Evolutionary conservation across 2,329 filamentous ascomycete species (phyloP), one percentile per base, ranked within the genome.

Genomic region (Aspergillus felis): DNA sequence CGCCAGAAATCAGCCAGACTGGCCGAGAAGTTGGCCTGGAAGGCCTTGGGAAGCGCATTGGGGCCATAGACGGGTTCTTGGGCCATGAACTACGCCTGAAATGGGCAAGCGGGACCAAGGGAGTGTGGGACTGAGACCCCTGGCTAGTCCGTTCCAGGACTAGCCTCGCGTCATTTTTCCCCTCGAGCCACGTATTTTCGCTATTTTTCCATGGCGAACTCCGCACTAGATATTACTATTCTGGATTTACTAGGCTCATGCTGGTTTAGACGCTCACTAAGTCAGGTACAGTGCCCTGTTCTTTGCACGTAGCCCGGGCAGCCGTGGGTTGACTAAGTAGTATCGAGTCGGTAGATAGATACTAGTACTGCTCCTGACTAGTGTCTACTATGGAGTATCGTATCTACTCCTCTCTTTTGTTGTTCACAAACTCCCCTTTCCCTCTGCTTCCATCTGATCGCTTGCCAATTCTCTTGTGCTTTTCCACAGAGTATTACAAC

Each of bases 91-190:
- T 27, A 47, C 5, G 14, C 22, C 22, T 3, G 27, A 14, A 14
- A 25, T 2, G 22, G 24, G 44, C 2, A 47, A 27, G 44, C 24
- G 14, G 5, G 5, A 3, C 32, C 32, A 14, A 35, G 9, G 8
- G 8, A 4, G 17, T 17, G 20, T 24, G 12, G 44, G 6, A 22
- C n/a, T 14, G 9, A 29, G 14, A 53, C 60, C 62, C 61, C 61
- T 64, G 61, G 57, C 61, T 64, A 64, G 50, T 22, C 55, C 49
- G 2, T 10, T 29, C 10, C 10, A 29, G 25, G 54, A 2, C 28
- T 57, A 55, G 51, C 46, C 35, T 38, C 14, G n/a, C 3, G 22
- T 47, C 5, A 25, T 27, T 47, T 27, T 17, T 1, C 42, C 42
- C 41, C 48, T 49, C 59, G 53, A 20, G 38, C 57, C 57, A 60